Percentiles rank a stretch among this genome's conserved stretches.
phyloP scores from a whole-genome alignment of 768 basidiomycete genomes.

The Termitomyces sp. region DNA sequence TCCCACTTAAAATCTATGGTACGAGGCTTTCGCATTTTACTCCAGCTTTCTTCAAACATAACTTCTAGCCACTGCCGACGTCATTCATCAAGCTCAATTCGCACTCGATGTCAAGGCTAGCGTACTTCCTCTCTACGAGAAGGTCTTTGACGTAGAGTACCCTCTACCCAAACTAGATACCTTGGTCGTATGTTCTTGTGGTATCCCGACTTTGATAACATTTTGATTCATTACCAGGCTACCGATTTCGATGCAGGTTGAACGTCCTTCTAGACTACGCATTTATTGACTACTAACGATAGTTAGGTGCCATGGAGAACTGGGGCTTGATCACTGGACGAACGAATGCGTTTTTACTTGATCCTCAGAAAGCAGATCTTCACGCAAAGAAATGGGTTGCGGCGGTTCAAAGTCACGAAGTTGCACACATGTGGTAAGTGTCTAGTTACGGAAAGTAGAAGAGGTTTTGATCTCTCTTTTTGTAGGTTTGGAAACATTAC shows the following conservation, averaged over 20 bases:
- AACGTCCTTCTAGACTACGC: neutral
- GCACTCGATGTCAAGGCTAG: conserved; percentile 81
- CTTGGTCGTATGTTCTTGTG: conserved; percentile 52
- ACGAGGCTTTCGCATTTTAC: conserved; percentile 13
- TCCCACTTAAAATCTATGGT: conserved; percentile 86
- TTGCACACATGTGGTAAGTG: conserved; percentile 73
- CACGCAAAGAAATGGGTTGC: conserved; percentile 77
- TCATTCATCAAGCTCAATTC: conserved; percentile 79
- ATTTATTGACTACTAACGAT: conserved; percentile 5
- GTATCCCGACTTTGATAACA: neutral
- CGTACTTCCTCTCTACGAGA: conserved; percentile 86
- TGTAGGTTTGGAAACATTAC: conserved; percentile 86
- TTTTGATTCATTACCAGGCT: conserved; percentile 32
- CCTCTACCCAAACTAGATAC: conserved; percentile 95
- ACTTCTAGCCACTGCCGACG: conserved; percentile 64
- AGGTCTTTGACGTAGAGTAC: conserved; percentile 87
- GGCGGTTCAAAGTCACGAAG: conserved; percentile 76
- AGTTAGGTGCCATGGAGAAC: conserved; percentile 81
- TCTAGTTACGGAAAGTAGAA: neutral
- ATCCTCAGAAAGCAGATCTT: conserved; percentile 69
- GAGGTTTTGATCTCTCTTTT: neutral
- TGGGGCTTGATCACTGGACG: conserved; percentile 92
- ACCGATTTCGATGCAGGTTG: conserved; percentile 83
- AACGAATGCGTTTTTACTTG: conserved; percentile 73
- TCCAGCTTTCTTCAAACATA: neutral